Conservation (phyloP, 2,329 filamentous ascomycete genomes). For the Drechslerella coelobrocha region DNA sequence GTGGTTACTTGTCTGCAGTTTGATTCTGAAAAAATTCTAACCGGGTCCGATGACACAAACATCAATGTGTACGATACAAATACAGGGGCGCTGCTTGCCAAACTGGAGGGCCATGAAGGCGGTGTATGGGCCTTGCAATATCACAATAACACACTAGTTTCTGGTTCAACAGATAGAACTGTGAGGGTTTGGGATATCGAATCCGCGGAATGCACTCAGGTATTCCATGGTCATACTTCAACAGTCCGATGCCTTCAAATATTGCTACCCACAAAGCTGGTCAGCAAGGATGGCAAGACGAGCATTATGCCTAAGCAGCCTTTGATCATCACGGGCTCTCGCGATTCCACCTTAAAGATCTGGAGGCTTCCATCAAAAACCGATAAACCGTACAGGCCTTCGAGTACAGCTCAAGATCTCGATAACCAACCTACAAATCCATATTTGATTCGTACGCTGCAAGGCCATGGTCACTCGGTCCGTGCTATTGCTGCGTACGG, state of each 20-base stretch:
- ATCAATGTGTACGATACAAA: conserved; percentile 99
- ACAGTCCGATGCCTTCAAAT: conserved; percentile 97
- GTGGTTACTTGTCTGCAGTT: conserved; percentile 98
- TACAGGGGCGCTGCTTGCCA: conserved; percentile 82
- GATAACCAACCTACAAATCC: conserved; percentile 66
- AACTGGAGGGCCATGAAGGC: conserved; percentile 90
- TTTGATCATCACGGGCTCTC: conserved; percentile 94
- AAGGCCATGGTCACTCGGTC: conserved; percentile 89
- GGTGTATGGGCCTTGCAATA: conserved; percentile 98
- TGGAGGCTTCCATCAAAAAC: conserved; percentile 86
- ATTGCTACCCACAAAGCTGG: conserved; percentile 81
- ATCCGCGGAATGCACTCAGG: conserved; percentile 86
- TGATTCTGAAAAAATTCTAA: conserved; percentile 96
- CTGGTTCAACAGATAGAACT: conserved; percentile 92
- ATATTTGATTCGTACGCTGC: conserved; percentile 87
- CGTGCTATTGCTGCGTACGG: conserved; percentile 93
- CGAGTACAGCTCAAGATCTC: conserved; percentile 51
- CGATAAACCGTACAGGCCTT: conserved; percentile 58
- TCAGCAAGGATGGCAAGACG: conserved; percentile 73
- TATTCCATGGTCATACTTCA: conserved; percentile 96
- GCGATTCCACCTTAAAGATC: conserved; percentile 90
- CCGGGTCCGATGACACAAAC: conserved; percentile 94
- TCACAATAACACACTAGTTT: conserved; percentile 91
- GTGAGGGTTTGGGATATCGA: conserved; percentile 99
- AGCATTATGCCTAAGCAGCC: conserved; percentile 94